A percentile compares a stretch with the other conserved stretches of the same genome.
These are phyloP conservation scores for Tricholoma terreum DNA, from an alignment of 768 basidiomycete species.

Conservation along the genomic window DNA sequence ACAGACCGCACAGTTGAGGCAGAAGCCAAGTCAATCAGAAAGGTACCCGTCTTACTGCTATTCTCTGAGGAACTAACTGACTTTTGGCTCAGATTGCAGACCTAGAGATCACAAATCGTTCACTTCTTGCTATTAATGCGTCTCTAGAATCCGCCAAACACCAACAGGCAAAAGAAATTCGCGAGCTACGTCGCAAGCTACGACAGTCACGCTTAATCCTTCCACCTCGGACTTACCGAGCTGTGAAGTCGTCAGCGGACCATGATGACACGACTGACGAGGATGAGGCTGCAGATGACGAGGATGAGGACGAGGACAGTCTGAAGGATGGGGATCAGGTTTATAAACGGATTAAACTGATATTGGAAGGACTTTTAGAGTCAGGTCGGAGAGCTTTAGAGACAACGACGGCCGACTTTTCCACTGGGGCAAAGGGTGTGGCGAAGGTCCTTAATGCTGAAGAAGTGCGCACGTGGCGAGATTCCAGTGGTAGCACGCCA, in stretches of 20 bases:
- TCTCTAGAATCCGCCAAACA: conserved; percentile 79
- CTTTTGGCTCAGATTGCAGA: conserved; percentile 69
- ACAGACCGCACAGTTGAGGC: conserved; percentile 58
- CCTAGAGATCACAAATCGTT: conserved; percentile 86
- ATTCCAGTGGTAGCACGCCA: conserved; percentile 24
- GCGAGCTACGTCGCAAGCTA: conserved; percentile 76
- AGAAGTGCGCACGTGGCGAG: conserved; percentile 63
- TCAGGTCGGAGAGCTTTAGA: conserved; percentile 62
- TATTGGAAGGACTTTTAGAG: conserved; percentile 61
- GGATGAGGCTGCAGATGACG: conserved; percentile 48
- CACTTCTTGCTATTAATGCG: conserved; percentile 80
- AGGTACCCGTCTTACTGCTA: conserved; percentile 37
- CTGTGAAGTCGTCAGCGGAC: conserved; percentile 48
- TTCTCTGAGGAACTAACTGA: background rate
- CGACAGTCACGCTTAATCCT: conserved; percentile 79
- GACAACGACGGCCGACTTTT: conserved; percentile 50
- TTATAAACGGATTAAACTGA: conserved; percentile 60
- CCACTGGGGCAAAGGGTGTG: conserved; percentile 38
- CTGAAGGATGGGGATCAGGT: conserved; percentile 46
- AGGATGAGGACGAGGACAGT: conserved; percentile 40
- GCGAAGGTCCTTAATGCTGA: conserved; percentile 73
- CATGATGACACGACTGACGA: conserved; percentile 42
- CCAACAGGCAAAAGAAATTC: conserved; percentile 80
- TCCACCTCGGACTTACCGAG: conserved; percentile 61
- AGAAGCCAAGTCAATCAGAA: conserved; percentile 82